Conservation (phyloP, 495 filamentous ascomycete genomes). For the Neurospora tetrasperma region DNA sequence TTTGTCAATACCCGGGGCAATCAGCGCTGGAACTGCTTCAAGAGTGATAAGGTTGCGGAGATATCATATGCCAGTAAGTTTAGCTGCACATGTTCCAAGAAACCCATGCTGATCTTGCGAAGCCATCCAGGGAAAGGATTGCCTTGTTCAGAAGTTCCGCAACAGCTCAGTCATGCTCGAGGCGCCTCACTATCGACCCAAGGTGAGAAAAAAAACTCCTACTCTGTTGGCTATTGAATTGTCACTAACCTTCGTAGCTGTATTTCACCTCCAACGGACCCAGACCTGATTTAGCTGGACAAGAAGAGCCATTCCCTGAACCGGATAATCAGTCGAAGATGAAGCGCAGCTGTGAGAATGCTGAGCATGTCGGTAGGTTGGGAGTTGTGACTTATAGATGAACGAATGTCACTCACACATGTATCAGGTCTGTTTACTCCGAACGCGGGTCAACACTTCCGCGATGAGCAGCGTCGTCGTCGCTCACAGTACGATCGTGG, state of each 20-base stretch:
- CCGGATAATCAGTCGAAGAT: conserved; percentile 80
- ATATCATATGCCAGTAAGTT: conserved; percentile 86
- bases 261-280: conserved; percentile 39
- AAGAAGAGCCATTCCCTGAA: conserved; percentile 62
- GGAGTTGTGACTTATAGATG: not conserved
- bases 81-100: not conserved
- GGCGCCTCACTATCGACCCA: conserved; percentile 68
- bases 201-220: conserved; percentile 39
- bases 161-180: conserved; percentile 95
- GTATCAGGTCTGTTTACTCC: conserved; percentile 58
- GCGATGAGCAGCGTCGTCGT: conserved; percentile 65
- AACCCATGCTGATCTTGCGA: conserved; percentile 9
- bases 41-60: conserved; percentile 76
- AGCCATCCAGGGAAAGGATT: conserved; percentile 89
- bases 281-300: conserved; percentile 30
- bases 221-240: not conserved
- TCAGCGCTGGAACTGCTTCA: conserved; percentile 72
- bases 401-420: conserved; percentile 1
- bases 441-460: conserved; percentile 58
- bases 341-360: conserved; percentile 74
- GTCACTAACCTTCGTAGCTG: conserved; percentile 29
- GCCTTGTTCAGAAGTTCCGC: conserved; percentile 84
- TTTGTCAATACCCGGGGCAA: conserved; percentile 65
- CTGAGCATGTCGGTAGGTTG: conserved; percentile 68
- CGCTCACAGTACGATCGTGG: conserved; percentile 70